A percentile compares a stretch with the other conserved stretches of the same genome.
phyloP scores from a whole-genome alignment of 176 grass and related monocot genomes.

The Aegilops bicornis region DNA sequence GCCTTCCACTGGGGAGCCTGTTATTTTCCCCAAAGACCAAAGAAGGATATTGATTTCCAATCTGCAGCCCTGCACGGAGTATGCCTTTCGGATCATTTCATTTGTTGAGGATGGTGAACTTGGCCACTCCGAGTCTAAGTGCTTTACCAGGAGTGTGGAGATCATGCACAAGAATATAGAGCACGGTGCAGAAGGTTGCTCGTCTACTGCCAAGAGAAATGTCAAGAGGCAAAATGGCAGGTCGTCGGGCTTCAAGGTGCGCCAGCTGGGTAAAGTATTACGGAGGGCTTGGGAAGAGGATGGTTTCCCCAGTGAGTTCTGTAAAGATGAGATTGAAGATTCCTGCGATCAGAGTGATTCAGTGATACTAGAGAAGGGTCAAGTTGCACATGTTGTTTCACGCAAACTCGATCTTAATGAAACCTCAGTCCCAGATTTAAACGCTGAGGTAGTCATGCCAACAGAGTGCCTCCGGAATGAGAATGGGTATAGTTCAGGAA shows the following conservation, averaged over 20 bases:
- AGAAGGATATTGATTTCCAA: constrained; percentile 83
- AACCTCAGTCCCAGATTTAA: constrained; percentile 79
- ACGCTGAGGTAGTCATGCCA: constrained; percentile 68
- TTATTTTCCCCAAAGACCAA: constrained; percentile 78
- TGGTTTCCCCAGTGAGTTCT: constrained; percentile 53
- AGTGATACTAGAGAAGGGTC: constrained; percentile 38
- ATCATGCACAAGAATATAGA: constrained; percentile 65
- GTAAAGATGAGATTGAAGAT: constrained; percentile 67
- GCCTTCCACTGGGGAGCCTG: constrained; percentile 42
- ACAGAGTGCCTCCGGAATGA: constrained; percentile 50
- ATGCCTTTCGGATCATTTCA: constrained; percentile 89
- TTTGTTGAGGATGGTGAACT: constrained; percentile 78
- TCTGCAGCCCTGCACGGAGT: constrained; percentile 89
- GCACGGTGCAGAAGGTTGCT: constrained; percentile 46
- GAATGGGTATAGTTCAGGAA: constrained; percentile 54
- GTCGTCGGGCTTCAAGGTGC: constrained; percentile 77
- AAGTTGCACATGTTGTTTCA: constrained; percentile 40
- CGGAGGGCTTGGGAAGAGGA: constrained; percentile 72
- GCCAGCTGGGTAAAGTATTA: constrained; percentile 73
- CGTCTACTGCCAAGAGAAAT: constrained; percentile 57
- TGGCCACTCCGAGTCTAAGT: constrained; percentile 89
- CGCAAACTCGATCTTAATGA: constrained; percentile 68
- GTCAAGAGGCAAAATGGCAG: constrained; percentile 39
- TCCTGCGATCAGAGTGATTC: constrained; percentile 71
- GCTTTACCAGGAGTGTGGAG: constrained; percentile 90